Percentiles rank a stretch among this genome's conserved stretches.
phyloP scores from a whole-genome alignment of 1,284 basidiomycete species.

The Trichosporon sp. region DNA sequence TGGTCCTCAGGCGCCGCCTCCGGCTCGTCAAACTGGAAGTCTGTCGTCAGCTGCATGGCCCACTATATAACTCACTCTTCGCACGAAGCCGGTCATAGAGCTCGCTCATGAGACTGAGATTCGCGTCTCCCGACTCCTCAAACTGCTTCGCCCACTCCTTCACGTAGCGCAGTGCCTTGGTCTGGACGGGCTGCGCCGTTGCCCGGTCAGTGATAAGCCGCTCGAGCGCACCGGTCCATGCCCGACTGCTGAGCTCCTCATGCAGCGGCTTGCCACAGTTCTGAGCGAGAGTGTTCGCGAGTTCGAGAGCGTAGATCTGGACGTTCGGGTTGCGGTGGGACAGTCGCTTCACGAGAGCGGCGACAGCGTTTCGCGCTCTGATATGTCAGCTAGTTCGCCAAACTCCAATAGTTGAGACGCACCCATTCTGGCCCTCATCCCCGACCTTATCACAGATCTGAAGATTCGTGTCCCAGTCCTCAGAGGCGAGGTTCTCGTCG shows the following conservation, averaged over 20 bases:
- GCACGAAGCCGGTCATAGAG: constrained; percentile 78
- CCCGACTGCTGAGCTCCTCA: constrained; percentile 82
- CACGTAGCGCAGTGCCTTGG: constrained; percentile 71
- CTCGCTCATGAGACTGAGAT: constrained; percentile 88
- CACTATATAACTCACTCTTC: constrained; percentile 66
- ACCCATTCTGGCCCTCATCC: constrained; percentile 84
- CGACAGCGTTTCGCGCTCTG: constrained; percentile 84
- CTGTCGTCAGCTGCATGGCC: constrained; percentile 29
- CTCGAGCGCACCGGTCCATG: constrained; percentile 87
- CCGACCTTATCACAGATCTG: constrained; percentile 96
- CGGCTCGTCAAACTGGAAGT: constrained; percentile 63
- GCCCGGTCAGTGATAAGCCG: constrained; percentile 85
- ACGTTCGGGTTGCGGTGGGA: constrained; percentile 95
- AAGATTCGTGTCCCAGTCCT: constrained; percentile 94
- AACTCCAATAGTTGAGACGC: constrained; percentile 37
- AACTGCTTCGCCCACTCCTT: constrained; percentile 86
- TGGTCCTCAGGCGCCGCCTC: constrained; percentile 61
- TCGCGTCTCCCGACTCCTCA: constrained; percentile 65
- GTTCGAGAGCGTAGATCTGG: constrained; percentile 85
- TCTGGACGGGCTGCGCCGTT: constrained; percentile 84
- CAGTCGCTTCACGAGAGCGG: constrained; percentile 83
- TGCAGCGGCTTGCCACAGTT: constrained; percentile 83
- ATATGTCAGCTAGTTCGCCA: neutral
- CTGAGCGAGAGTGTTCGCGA: constrained; percentile 85
- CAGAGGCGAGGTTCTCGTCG: constrained; percentile 87